Base-by-base conservation (phyloP, 345 rosid species). In the Lumnitzera racemosa region DNA sequence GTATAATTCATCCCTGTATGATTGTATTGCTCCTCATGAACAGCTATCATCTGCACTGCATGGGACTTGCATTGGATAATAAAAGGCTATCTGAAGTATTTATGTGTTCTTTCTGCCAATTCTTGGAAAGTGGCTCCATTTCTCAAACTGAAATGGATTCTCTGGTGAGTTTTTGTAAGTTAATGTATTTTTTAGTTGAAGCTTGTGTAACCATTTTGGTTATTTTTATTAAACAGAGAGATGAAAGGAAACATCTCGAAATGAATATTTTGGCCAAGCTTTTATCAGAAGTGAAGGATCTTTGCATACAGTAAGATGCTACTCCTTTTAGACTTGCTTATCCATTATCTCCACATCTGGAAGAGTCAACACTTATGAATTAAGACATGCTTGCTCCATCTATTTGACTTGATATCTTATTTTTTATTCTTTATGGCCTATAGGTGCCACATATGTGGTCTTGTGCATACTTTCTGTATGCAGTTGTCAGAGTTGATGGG, bases 1-100 rank as follows among this genome's bases (percentile, higher is more conserved):
- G 43, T 36, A 36, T 36, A 6, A 36, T 36, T 36, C 36, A 7
- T 36, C 43, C 1, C 55, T 61, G 27, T 49, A 29, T 51, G 9
- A 61, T 9, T 61, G 70, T 46, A 59, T 58, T 54, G 15, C 57
- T 55, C 67, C 23, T 43, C 55, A 15, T 70, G 67, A 64, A 61
- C 86, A 87, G 95, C 84, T 87, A 81, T 68, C 90, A 83, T 55
- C 55, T 68, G 67, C 78, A 13, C 57, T 87, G 94, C 68, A 57
- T 87, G 5, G 76, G 76, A 56, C 54, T 62, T 16, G 55, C 64
- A 59, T 25, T 54, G 65, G 70, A 20, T 59, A 49, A 68, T 57
- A 55, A 13, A 29, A 61, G 69, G 63, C 56, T 29, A 51, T 36
- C 63, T 54, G 71, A 75, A 59, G 53, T 20, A 1, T 78, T 61